A percentile compares a stretch with the other conserved stretches of the same genome.
phyloP scores from a whole-genome alignment of 495 filamentous ascomycete species.

The Penicillium waksmanii region DNA sequence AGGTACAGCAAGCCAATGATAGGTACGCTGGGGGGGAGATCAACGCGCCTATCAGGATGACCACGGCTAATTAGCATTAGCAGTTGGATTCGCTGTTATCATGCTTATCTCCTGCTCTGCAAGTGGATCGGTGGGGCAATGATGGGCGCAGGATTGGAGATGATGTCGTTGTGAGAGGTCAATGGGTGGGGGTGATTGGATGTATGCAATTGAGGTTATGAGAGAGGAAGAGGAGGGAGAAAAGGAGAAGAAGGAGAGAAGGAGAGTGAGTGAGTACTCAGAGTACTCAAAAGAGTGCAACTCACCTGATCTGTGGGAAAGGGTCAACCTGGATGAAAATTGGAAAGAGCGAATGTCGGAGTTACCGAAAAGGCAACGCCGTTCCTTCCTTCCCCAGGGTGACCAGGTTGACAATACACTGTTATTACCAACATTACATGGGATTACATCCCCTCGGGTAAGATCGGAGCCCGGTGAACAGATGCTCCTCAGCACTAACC shows the following conservation, averaged over 20 bases:
- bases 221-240: not conserved
- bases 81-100: slow-evolving; percentile 9
- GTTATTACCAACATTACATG: too few relatives aligned
- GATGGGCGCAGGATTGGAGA: not conserved
- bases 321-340: too few relatives aligned
- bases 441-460: not conserved
- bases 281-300: too few relatives aligned
- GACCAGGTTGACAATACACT: too few relatives aligned
- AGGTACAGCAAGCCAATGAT: too few relatives aligned
- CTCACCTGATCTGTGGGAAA: too few relatives aligned
- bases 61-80: slow-evolving; percentile 40
- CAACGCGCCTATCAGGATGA: slow-evolving; percentile 25
- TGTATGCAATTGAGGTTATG: too few relatives aligned
- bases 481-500: too few relatives aligned
- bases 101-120: slow-evolving; percentile 1
- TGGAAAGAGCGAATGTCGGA: too few relatives aligned
- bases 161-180: slow-evolving; percentile 4
- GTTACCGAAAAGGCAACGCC: too few relatives aligned
- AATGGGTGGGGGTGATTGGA: not conserved
- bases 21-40: not conserved
- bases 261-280: too few relatives aligned
- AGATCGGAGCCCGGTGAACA: not conserved
- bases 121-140: slow-evolving; percentile 2
- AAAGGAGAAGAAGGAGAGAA: not conserved
- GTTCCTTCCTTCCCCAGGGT: too few relatives aligned